phyloP scores from a whole-genome alignment of 2,329 filamentous ascomycete species.

The Pestalotiopsis sp. region DNA sequence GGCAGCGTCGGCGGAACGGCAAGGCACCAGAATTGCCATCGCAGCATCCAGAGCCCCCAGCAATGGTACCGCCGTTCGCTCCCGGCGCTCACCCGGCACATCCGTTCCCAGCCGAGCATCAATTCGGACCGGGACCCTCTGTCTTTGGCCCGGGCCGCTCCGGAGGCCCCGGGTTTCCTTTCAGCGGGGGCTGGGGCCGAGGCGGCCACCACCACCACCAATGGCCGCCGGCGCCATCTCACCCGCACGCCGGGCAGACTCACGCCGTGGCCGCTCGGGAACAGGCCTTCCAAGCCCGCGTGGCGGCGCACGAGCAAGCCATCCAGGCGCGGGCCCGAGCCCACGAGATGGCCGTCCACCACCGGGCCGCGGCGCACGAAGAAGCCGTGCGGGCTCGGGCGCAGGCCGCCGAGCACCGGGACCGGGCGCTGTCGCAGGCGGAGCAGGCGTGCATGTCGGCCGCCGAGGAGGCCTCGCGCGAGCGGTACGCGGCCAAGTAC shows the following conservation, averaged over 20 bases:
- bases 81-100: neutral
- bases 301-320: constrained; percentile 3
- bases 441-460: neutral
- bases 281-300: neutral
- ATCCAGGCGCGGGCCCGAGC: neutral
- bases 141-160: constrained; percentile 13
- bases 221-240: neutral
- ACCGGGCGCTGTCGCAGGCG: neutral
- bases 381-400: neutral
- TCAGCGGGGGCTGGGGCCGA: constrained; percentile 3
- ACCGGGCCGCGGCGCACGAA: neutral
- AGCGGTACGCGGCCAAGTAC: constrained; percentile 35
- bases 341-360: neutral
- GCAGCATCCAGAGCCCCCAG: neutral
- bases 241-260: neutral
- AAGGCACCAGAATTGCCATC: neutral
- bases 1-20: neutral
- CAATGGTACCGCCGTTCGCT: neutral
- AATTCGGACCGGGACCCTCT: neutral
- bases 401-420: neutral
- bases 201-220: neutral
- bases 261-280: neutral
- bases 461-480: neutral
- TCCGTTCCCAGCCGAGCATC: neutral
- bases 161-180: constrained; percentile 10